Base-by-base conservation (phyloP, 75 land plant species). In the Pseudotsuga menziesii region DNA sequence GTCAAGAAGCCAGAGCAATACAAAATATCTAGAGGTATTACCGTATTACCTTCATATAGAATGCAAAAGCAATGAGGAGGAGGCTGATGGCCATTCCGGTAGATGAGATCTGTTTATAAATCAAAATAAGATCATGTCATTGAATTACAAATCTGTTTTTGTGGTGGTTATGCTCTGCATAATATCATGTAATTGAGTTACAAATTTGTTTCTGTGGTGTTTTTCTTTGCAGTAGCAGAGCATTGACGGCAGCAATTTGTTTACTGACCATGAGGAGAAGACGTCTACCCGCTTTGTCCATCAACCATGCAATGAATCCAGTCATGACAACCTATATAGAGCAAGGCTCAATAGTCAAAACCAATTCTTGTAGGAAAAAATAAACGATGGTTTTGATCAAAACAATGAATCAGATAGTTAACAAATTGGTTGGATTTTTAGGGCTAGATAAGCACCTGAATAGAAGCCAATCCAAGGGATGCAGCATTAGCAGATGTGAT, bases 281-380 rank as follows among this genome's bases (percentile, higher is more conserved):
- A 41, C 94, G 82, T 25, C 97, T 84, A 4, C 97, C 97, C 13
- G 94, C 82, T 85, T 73, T 89, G 81, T 94, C 97, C 77, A 86
- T 80, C 66, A 94, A 80, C 82, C 83, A 83, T 39, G 90, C 84
- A 57, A 90, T 78, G 58, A 94, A 84, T 48, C 76, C 92, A 76
- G 94, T 94, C 66, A 86, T 89, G 70, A 88, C 27, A 55, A 94
- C 97, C 97, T 94, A 58, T 5, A 73, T 3, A 62, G 56, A 25
- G 61, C 36, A 39, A 67, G 36, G n/a, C 6, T 5, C 9, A 19
- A 36, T 20, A 44, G 16, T 63, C 67, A 63, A 27, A 36, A 29
- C 63, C 9, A 67, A 5, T 20, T 39, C 19, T 39, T 66, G 19
- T 36, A 67, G 19, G 6, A 7, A 48, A 39, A 39, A 67, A 20